These are phyloP conservation scores for Trypethelium eluteriae DNA, from an alignment of 495 filamentous ascomycete genomes.

Conservation along the genomic window DNA sequence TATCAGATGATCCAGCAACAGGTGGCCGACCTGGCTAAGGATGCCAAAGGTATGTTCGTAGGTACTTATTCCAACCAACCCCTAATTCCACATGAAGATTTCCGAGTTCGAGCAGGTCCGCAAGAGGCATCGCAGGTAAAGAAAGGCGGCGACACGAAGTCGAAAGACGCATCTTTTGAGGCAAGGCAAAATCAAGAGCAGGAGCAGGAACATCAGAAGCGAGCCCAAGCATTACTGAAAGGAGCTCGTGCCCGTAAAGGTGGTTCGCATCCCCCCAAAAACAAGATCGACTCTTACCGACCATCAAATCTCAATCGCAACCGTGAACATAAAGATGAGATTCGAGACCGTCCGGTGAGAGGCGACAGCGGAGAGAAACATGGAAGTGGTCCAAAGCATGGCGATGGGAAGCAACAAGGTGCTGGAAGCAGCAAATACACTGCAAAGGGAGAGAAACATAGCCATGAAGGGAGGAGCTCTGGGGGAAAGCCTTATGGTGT, in stretches of 20 bases:
- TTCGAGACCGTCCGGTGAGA: background rate
- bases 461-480: background rate
- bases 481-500: background rate
- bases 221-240: background rate
- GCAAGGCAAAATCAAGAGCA: background rate
- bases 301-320: background rate
- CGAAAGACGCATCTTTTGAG: background rate
- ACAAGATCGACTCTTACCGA: background rate
- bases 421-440: background rate
- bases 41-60: background rate
- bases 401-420: background rate
- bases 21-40: background rate
- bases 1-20: background rate
- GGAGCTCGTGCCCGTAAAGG: background rate
- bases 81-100: background rate
- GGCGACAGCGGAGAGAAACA: background rate
- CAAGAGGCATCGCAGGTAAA: background rate
- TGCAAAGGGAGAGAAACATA: background rate
- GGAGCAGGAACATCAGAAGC: background rate
- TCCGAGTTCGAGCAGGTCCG: background rate
- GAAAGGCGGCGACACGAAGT: background rate
- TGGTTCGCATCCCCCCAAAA: background rate
- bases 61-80: background rate
- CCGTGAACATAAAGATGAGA: background rate
- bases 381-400: background rate